Percentiles rank a stretch among this genome's conserved stretches.
These are phyloP conservation scores for Liquidambar formosana DNA, from an alignment of 164 flowering plant genomes.

Conservation along the genomic window DNA sequence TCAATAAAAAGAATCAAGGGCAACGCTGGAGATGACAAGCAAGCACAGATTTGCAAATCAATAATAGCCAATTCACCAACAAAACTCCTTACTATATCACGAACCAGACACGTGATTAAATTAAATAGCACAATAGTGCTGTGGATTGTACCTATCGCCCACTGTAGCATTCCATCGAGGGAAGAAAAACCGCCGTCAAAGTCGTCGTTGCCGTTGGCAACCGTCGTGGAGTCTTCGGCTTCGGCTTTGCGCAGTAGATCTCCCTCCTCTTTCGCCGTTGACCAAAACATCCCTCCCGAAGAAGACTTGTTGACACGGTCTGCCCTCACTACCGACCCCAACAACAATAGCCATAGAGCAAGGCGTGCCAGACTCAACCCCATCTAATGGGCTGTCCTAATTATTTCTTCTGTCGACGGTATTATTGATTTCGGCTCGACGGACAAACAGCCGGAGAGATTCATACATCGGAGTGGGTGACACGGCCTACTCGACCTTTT, in stretches of 20 bases:
- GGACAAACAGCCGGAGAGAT: too few species aligned
- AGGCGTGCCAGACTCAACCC: background rate
- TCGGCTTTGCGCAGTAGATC: constrained; percentile 23
- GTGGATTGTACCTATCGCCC: constrained; percentile 77
- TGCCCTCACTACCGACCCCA: constrained; percentile 7
- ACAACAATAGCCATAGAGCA: constrained; percentile 2
- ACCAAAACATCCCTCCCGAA: constrained; percentile 40
- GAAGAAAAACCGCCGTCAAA: constrained; percentile 85
- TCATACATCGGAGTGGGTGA: too few species aligned
- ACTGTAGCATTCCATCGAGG: constrained; percentile 86
- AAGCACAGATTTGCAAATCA: too few species aligned
- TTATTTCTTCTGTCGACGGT: too few species aligned
- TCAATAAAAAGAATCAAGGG: too few species aligned
- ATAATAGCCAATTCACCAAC: too few species aligned
- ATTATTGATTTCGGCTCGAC: too few species aligned
- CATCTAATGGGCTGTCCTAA: background rate
- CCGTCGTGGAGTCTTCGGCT: constrained; percentile 13
- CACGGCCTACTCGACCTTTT: too few species aligned
- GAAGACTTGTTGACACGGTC: constrained; percentile 26
- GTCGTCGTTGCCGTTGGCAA: constrained; percentile 27
- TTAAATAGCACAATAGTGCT: background rate
- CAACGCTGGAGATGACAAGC: too few species aligned
- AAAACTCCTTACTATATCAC: too few species aligned
- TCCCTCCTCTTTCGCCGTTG: constrained; percentile 43
- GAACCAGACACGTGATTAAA: too few species aligned